Evolutionary conservation across 179 eudicot genomes (phyloP), one percentile per base, ranked within the genome.

Genomic region (Beta lomatogona): DNA sequence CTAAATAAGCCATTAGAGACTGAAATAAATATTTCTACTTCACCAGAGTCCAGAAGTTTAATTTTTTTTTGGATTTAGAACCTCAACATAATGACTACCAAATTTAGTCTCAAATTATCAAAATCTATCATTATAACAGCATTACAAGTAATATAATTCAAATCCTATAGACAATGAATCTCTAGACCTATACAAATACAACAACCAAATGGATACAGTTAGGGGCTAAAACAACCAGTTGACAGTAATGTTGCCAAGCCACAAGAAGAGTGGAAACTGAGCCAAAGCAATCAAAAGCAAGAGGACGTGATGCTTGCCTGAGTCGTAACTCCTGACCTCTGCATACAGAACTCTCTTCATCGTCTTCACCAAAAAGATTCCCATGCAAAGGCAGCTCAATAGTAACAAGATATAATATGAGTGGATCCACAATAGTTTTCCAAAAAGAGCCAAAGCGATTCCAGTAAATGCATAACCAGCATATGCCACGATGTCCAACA

Each of bases 331-430:
- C 69, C 92, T 86, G 58, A 86, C 89, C 81, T 88, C 89, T 0
- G 90, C 89, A 50, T 84, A 82, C 11, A 89, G 74, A 79, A 88
- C 89, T 79, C 91, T 77, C 83, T 88, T 89, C 92, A 86, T 83
- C 13, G 90, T 89, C 87, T 85, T 86, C 79, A 89, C 88, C 81
- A 89, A 25, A 80, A 89, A 86, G 54, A 86, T 71, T 68, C 89
- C 91, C 89, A 86, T 82, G 50, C 89, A 88, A 16, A 88, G 63
- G 83, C 92, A 83, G 55, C 84, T 83, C 86, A 84, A 86, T 5
- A 82, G 79, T 63, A 84, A 77, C 71, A 88, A 45, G 10, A 80
- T 44, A 78, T 86, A 84, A 77, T 80, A 89, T 5, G 88, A 85
- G 61, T 77, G 80, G 22, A 80, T 81, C 88, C 85, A 88, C 3